These are phyloP conservation scores for Ramaria sp. DNA, from an alignment of 768 basidiomycete genomes.

Conservation along the genomic window DNA sequence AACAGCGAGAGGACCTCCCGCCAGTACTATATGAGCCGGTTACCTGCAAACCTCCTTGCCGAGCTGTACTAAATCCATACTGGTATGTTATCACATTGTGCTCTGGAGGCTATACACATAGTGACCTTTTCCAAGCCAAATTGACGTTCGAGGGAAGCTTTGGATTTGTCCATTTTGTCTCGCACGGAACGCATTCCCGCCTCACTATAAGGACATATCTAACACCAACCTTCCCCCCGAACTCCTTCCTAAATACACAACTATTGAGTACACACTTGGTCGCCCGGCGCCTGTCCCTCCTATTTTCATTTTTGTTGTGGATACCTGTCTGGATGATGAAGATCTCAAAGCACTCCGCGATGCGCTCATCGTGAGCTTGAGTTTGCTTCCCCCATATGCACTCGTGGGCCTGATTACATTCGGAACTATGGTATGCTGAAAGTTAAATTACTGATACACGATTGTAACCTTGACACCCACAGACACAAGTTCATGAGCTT, in stretches of 20 bases:
- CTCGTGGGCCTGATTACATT: slow-evolving; percentile 93
- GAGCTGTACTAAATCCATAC: slow-evolving; percentile 95
- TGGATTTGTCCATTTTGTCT: slow-evolving; percentile 99
- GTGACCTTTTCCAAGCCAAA: slow-evolving; percentile 51
- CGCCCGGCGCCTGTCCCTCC: slow-evolving; percentile 88
- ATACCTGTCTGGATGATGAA: slow-evolving; percentile 92
- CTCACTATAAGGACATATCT: slow-evolving; percentile 98
- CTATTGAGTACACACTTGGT: slow-evolving; percentile 97
- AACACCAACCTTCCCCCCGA: slow-evolving; percentile 95
- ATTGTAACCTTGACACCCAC: background rate
- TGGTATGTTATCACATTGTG: slow-evolving; percentile 44
- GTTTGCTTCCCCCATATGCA: slow-evolving; percentile 86
- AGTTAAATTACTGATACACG: background rate
- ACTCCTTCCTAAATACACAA: slow-evolving; percentile 94
- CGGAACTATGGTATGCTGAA: slow-evolving; percentile 79
- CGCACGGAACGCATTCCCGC: slow-evolving; percentile 92
- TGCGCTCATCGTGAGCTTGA: slow-evolving; percentile 88
- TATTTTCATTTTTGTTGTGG: slow-evolving; percentile 93
- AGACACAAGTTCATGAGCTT: slow-evolving; percentile 98
- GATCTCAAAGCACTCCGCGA: slow-evolving; percentile 94
- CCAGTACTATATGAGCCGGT: slow-evolving; percentile 97
- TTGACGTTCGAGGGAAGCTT: slow-evolving; percentile 95
- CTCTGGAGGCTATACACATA: background rate
- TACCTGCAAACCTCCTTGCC: slow-evolving; percentile 95
- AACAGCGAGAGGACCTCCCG: slow-evolving; percentile 86